Conservation (phyloP, 371 early-diverging fungal species). For the Rhizopus delemar region DNA sequence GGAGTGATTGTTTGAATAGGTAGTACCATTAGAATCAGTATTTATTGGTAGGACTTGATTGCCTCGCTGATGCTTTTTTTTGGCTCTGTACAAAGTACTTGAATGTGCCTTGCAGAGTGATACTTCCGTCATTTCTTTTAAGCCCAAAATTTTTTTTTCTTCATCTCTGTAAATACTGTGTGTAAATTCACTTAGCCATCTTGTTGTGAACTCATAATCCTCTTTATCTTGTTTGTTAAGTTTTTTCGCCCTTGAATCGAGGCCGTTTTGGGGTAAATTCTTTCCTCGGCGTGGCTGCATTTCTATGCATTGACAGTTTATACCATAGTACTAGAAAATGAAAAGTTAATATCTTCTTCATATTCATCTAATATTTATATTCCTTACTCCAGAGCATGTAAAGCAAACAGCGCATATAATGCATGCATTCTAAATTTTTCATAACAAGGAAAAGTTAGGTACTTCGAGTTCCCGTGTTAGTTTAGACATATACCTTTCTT, state of each 20-base stretch:
- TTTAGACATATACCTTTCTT: constrained; percentile 1
- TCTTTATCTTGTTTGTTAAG: constrained; percentile 23
- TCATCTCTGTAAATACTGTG: constrained; percentile 27
- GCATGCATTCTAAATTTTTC: constrained; percentile 26
- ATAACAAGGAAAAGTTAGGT: neutral
- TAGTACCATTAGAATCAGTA: constrained; percentile 25
- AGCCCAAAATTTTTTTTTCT: constrained; percentile 14
- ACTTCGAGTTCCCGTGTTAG: neutral
- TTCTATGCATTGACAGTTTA: constrained; percentile 29
- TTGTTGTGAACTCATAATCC: constrained; percentile 35
- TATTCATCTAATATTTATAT: too few species aligned
- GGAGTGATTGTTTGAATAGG: constrained; percentile 9
- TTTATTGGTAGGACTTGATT: constrained; percentile 21
- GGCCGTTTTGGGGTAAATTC: constrained; percentile 32
- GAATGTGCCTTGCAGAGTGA: constrained; percentile 43
- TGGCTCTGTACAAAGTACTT: constrained; percentile 40
- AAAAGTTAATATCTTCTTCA: too few species aligned
- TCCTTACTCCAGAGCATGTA: constrained; percentile 28
- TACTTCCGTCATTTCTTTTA: constrained; percentile 28
- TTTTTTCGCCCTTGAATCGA: constrained; percentile 42
- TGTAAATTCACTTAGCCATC: constrained; percentile 34
- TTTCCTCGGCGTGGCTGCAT: constrained; percentile 39
- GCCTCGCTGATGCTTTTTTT: constrained; percentile 30
- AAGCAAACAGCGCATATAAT: constrained; percentile 30
- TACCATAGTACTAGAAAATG: constrained; percentile 30